These are phyloP conservation scores for Mycena galopus DNA, from an alignment of 768 basidiomycete genomes.

Conservation along the genomic window DNA sequence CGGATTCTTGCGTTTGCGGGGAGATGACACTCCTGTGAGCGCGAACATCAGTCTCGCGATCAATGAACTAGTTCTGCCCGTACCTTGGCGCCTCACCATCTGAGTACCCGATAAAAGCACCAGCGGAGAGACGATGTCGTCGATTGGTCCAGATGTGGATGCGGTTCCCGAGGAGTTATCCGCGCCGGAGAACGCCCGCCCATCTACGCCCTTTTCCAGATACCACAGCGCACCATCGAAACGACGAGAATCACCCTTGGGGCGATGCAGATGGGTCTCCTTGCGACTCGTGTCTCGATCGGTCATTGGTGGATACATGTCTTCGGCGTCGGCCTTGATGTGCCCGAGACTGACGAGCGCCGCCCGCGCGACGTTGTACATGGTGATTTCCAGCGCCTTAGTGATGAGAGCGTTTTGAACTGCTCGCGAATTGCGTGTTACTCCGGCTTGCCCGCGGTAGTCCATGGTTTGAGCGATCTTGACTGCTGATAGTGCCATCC, in stretches of 20 bases:
- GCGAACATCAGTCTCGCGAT: too few species aligned
- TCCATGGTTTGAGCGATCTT: constrained; percentile 10
- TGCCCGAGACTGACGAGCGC: neutral
- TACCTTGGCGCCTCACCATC: too few species aligned
- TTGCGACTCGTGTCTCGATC: neutral
- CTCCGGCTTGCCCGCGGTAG: constrained; percentile 20
- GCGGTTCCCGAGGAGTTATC: too few species aligned
- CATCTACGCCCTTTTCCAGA: neutral
- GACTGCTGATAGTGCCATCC: constrained; percentile 13
- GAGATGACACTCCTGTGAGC: too few species aligned
- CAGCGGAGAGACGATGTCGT: too few species aligned
- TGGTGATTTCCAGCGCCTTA: neutral
- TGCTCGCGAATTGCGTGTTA: too few species aligned
- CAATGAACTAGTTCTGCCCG: too few species aligned
- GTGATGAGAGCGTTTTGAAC: neutral
- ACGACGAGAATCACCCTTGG: neutral
- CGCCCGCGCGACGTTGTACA: neutral
- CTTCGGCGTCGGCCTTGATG: neutral
- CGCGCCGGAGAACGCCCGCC: too few species aligned
- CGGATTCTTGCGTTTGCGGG: too few species aligned
- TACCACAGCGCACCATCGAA: neutral
- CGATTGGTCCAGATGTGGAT: neutral
- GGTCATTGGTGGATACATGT: neutral
- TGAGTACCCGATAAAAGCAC: too few species aligned
- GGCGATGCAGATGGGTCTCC: neutral